These are phyloP conservation scores for Venturiaceae sp. DNA, from an alignment of 2,329 filamentous ascomycete species.

Conservation along the genomic window DNA sequence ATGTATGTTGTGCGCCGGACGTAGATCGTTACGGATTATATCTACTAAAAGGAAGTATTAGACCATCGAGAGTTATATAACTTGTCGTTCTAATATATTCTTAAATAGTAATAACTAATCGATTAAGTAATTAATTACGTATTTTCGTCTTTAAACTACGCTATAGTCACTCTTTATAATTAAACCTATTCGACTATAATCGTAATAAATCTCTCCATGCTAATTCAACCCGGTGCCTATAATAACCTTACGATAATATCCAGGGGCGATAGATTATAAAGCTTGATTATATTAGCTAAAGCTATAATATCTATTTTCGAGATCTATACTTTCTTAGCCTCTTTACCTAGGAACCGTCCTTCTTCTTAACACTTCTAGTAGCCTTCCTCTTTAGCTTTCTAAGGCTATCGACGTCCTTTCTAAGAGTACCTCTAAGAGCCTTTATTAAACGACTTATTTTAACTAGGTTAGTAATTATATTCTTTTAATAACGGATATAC, in stretches of 20 bases:
- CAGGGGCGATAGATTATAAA: too few species aligned
- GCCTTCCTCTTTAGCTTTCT: not conserved
- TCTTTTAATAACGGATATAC: not conserved
- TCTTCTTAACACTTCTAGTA: not conserved
- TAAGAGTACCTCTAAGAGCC: not conserved
- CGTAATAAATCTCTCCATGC: not conserved
- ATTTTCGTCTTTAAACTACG: not conserved
- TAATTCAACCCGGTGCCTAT: not conserved
- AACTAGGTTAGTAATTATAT: not conserved
- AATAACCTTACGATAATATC: not conserved
- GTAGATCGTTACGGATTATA: constrained; percentile 7
- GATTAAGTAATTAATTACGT: not conserved
- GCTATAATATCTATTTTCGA: not conserved
- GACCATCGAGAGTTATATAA: not conserved
- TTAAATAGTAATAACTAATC: not conserved
- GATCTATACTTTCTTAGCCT: not conserved
- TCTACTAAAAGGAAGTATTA: constrained; percentile 8
- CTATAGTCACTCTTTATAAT: not conserved
- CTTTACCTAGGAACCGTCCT: not conserved
- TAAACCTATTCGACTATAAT: not conserved
- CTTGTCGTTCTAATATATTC: not conserved
- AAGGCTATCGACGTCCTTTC: not conserved
- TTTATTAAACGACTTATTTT: not conserved
- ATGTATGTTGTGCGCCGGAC: not conserved
- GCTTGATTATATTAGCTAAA: not conserved